phyloP scores from a whole-genome alignment of 208 protist species.

The Polymyxa betae region DNA sequence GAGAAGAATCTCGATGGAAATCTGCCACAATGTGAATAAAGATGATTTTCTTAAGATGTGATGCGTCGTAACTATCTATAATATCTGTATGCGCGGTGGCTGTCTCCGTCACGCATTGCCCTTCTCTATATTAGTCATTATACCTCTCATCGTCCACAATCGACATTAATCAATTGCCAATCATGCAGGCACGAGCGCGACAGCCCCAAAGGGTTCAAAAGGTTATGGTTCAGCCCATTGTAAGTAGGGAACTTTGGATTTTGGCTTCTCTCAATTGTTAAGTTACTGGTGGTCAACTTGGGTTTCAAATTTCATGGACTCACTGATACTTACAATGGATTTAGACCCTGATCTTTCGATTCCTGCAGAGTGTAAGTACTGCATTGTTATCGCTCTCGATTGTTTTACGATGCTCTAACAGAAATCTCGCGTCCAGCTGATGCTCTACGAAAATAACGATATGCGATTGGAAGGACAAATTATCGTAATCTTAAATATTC shows the following conservation, averaged over 20 bases:
- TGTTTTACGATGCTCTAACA: slow-evolving; percentile 52
- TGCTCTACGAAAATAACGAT: slow-evolving; percentile 76
- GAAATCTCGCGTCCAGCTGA: slow-evolving; percentile 75
- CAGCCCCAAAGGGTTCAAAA: slow-evolving; percentile 60
- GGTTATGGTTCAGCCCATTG: slow-evolving; percentile 72
- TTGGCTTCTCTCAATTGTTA: neutral
- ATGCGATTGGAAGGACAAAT: slow-evolving; percentile 77
- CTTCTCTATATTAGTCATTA: too few species aligned
- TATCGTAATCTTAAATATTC: slow-evolving; percentile 55
- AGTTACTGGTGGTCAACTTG: neutral
- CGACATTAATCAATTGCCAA: too few species aligned
- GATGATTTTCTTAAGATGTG: too few species aligned
- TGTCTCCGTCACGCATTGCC: too few species aligned
- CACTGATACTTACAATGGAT: neutral
- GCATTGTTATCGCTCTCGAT: neutral
- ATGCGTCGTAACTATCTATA: too few species aligned
- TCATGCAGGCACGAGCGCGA: neutral
- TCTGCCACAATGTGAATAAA: too few species aligned
- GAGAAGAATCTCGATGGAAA: too few species aligned
- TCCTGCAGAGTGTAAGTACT: slow-evolving; percentile 69
- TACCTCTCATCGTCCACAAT: too few species aligned
- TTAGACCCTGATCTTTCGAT: slow-evolving; percentile 71
- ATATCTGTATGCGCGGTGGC: too few species aligned
- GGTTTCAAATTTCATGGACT: neutral
- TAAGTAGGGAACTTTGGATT: slow-evolving; percentile 54